These are phyloP conservation scores for Hirschfeldia incana DNA, from an alignment of 345 rosid species.

Conservation along the genomic window DNA sequence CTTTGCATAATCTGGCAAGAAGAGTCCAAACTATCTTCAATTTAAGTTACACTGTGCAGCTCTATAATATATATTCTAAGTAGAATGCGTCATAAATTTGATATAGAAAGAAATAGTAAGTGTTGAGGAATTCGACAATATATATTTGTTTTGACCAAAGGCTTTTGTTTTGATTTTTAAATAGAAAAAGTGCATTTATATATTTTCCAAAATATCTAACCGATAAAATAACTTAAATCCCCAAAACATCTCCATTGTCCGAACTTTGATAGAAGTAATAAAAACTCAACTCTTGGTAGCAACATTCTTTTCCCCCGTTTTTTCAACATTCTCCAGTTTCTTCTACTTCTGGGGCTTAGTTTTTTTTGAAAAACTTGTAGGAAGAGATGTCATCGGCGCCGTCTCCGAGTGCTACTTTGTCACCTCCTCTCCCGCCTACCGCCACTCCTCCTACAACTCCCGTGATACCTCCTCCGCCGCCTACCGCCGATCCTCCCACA, in stretches of 20 bases:
- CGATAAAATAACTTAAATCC: constrained; percentile 45
- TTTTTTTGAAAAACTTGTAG: not conserved
- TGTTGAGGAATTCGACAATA: not conserved
- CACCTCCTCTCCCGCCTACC: constrained; percentile 26
- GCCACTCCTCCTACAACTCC: constrained; percentile 4
- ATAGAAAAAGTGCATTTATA: not conserved
- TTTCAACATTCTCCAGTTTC: constrained; percentile 11
- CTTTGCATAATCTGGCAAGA: not conserved
- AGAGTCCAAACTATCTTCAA: not conserved
- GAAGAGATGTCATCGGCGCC: constrained; percentile 54
- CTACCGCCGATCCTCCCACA: constrained; percentile 16
- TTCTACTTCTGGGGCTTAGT: not conserved
- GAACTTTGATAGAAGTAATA: not conserved
- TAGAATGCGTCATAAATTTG: not conserved
- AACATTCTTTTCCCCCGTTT: not conserved
- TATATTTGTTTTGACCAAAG: not conserved
- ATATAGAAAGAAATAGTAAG: not conserved
- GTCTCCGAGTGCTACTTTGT: constrained; percentile 33
- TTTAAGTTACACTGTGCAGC: not conserved
- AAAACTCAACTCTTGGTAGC: not conserved
- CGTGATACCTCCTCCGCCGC: not conserved
- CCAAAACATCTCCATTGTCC: constrained; percentile 29
- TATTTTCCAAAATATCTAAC: not conserved
- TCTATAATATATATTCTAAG: not conserved
- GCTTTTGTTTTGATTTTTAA: not conserved